Conservation (phyloP, 106 monocot species). For the Apostasia ramifera region DNA sequence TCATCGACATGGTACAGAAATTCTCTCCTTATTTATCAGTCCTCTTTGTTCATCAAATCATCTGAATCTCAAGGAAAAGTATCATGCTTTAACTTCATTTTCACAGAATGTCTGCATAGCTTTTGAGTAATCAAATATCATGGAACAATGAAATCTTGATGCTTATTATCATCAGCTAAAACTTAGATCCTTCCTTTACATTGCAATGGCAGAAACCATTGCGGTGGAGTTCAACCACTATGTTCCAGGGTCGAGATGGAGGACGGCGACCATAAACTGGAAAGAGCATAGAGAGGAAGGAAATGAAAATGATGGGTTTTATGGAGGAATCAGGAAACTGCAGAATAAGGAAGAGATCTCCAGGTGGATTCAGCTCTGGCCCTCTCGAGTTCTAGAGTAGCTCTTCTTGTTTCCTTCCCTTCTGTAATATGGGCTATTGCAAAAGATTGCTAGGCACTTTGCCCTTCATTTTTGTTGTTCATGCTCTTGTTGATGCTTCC, state of each 20-base stretch:
- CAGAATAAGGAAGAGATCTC: slow-evolving; percentile 39
- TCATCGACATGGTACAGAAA: slow-evolving; percentile 25
- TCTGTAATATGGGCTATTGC: neutral
- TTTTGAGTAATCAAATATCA: neutral
- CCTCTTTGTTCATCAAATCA: neutral
- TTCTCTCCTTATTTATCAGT: neutral
- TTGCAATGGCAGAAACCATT: slow-evolving; percentile 25
- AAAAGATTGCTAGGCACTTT: neutral
- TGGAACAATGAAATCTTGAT: no score
- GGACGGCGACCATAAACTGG: slow-evolving; percentile 27
- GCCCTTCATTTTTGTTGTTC: no score
- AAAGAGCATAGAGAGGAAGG: slow-evolving; percentile 51
- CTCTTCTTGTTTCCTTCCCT: neutral
- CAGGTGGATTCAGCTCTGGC: slow-evolving; percentile 45
- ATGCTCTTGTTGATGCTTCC: no score
- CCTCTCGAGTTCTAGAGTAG: slow-evolving; percentile 34
- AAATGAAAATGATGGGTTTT: slow-evolving; percentile 55
- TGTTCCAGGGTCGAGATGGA: slow-evolving; percentile 39
- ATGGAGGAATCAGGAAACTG: slow-evolving; percentile 67
- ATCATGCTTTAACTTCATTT: neutral
- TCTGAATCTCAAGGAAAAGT: neutral
- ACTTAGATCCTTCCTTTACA: neutral
- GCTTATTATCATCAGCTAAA: no score
- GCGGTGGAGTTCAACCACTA: slow-evolving; percentile 63
- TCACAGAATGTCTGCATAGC: neutral